Evolutionary conservation across 495 filamentous ascomycete species (phyloP).

Genomic region (Emericellopsis terricola): DNA sequence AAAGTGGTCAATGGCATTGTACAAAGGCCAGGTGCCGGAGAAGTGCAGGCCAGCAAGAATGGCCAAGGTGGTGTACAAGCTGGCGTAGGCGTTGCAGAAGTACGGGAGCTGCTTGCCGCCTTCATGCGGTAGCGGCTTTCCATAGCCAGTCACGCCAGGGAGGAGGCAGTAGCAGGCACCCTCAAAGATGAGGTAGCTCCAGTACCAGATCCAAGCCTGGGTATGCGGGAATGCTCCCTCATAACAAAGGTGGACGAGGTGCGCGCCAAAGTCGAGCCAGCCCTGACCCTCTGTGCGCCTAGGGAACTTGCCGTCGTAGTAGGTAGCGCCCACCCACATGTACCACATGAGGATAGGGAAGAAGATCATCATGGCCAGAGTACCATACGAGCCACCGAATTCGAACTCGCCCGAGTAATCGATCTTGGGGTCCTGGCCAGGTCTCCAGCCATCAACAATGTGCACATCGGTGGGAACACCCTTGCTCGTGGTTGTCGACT

Average conservation of each 20-base stretch:
- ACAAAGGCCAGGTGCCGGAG: constrained; percentile 71
- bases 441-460: constrained; percentile 47
- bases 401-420: constrained; percentile 71
- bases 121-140: constrained; percentile 70
- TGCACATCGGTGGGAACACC: constrained; percentile 18
- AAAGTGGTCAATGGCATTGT: constrained; percentile 91
- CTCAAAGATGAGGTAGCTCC: constrained; percentile 77
- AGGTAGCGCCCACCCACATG: constrained; percentile 93
- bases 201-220: constrained; percentile 83
- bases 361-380: constrained; percentile 68
- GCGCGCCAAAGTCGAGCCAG: constrained; percentile 43
- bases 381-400: constrained; percentile 71
- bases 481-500: constrained; percentile 9
- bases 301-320: constrained; percentile 74
- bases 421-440: constrained; percentile 54
- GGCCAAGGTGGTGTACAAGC: constrained; percentile 71
- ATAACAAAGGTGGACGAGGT: constrained; percentile 52
- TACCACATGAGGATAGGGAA: constrained; percentile 95
- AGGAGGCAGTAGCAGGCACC: constrained; percentile 62
- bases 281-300: constrained; percentile 44
- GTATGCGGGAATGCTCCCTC: constrained; percentile 62
- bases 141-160: constrained; percentile 67
- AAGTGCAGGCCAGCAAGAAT: constrained; percentile 53
- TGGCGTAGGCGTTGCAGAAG: constrained; percentile 78
- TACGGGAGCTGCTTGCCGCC: constrained; percentile 74